Evolutionary conservation across 1,284 basidiomycete genomes (phyloP).

Genomic region (Sparassis latifolia): DNA sequence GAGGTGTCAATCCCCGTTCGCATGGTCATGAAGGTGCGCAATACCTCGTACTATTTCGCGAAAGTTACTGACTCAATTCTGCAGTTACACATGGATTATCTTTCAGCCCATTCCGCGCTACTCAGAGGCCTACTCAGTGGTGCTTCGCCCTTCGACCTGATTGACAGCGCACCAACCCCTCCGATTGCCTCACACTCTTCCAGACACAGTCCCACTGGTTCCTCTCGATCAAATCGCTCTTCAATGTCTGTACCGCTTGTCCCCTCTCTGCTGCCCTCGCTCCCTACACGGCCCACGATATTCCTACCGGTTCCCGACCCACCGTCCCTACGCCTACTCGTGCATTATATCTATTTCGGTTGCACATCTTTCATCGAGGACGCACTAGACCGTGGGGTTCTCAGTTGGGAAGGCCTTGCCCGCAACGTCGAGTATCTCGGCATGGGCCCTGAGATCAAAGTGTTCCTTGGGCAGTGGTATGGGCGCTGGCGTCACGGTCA

Average conservation of each 20-base stretch:
- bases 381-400: slow-evolving; percentile 48
- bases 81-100: slow-evolving; percentile 67
- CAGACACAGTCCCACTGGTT: background rate
- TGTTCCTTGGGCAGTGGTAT: slow-evolving; percentile 64
- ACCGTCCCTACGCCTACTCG: slow-evolving; percentile 59
- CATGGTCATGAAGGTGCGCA: slow-evolving; percentile 55
- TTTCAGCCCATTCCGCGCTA: slow-evolving; percentile 67
- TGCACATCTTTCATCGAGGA: slow-evolving; percentile 51
- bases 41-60: background rate
- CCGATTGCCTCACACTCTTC: slow-evolving; percentile 9
- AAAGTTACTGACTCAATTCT: background rate
- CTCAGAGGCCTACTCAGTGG: slow-evolving; percentile 64
- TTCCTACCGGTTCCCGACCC: slow-evolving; percentile 76
- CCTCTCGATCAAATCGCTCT: slow-evolving; percentile 12
- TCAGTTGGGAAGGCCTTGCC: slow-evolving; percentile 75
- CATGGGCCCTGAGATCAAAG: slow-evolving; percentile 58
- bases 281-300: slow-evolving; percentile 55
- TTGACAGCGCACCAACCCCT: slow-evolving; percentile 26
- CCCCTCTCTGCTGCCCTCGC: slow-evolving; percentile 60
- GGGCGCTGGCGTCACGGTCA: slow-evolving; percentile 41
- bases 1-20: slow-evolving; percentile 25
- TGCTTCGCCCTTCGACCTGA: slow-evolving; percentile 52
- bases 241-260: slow-evolving; percentile 42
- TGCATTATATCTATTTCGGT: slow-evolving; percentile 79
- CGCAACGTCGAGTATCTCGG: slow-evolving; percentile 77